Evolutionary conservation across 371 early-diverging fungal genomes (phyloP), one percentile per base, ranked within the genome.

Genomic region (Batrachochytrium dendrobatidis): DNA sequence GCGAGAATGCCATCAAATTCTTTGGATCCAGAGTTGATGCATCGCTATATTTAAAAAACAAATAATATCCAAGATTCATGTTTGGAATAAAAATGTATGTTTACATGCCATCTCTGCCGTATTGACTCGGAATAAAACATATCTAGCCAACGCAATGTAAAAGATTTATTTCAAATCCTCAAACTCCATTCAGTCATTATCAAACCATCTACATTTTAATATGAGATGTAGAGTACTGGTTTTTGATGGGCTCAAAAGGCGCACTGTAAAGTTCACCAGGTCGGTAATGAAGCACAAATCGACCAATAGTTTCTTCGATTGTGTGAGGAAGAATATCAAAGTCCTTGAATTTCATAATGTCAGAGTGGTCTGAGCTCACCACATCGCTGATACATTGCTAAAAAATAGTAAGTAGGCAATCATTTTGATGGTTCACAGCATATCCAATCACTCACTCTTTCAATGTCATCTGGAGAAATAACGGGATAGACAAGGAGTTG

Each of bases 331-430:
- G 73, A 66, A 95, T 86, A 48, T 85, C 86, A 54, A 93, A 74
- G 55, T 95, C 92, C n/a, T 76, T 80, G 69, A 93, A 93, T 22
- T 87, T 88, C 65, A 85, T 79, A 57, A 86, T 82, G 31, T 77
- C 84, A 53, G 82, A 74, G n/a, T n/a, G n/a, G n/a, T n/a, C n/a
- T n/a, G n/a, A n/a, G 26, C 83, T 83, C 44, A 86, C 80, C 62
- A 79, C 74, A 61, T 92, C 92, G 71, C 85, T 83, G 60, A 90
- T 65, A 56, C 74, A 80, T 80, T 88, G 79, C 77, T 76, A 67
- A 59, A 56, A 35, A 3, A 55, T 34, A 24, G 18, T 32, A 15
- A 18, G 50, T 3, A 53, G 17, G 48, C 48, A 46, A 18, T 8
- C 24, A 18, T 24, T 4, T 8, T 4, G 48, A 6, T 5, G 28